Base-by-base conservation (phyloP, 176 grass and related monocot genomes). In the Olyra latifolia region DNA sequence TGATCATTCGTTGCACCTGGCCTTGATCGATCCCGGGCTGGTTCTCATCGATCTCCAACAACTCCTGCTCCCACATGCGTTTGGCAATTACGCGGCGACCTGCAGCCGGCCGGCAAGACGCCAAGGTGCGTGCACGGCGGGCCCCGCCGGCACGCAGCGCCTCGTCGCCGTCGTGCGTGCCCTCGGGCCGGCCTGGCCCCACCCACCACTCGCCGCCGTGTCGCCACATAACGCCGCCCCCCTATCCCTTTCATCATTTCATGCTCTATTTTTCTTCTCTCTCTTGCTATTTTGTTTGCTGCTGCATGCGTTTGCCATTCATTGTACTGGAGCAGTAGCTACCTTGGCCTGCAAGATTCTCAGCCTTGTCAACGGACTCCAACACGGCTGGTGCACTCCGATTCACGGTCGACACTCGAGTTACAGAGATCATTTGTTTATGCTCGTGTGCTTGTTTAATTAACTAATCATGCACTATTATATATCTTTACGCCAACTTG, bases 321-420 rank as follows among this genome's bases (percentile, higher is more conserved):
- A 17, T 16, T 39, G 32, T 35, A 35, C 32, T 4, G 5, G 32
- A n/a, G 62, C 30, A 55, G 20, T 1, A 10, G 20, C 10, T 59
- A 10, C 23, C 23, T 59, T 59, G 56, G 56, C 56, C 11, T 0
- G 11, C 57, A 60, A 28, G 52, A 55, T 55, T n/a, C 20, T 10
- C 52, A 22, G 8, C 5, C 11, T 7, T 0, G 57, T 15, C 66
- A 15, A 4, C 42, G 28, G 60, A 52, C 52, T 52, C 75, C 61
- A 40, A 17, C 20, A 6, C 1, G 8, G 25, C 10, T 29, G 47
- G 53, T 70, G 78, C 52, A 60, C 65, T 22, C 32, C 12, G 64
- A 58, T 58, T 80, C 64, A 80, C 32, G 35, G 23, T 14, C 64
- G 76, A 39, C 20, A 10, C 76, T 79, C 62, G 20, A 54, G 76